These are phyloP conservation scores for Discostella stelligera DNA, from an alignment of 352 stramenopile genomes.

Conservation along the genomic window DNA sequence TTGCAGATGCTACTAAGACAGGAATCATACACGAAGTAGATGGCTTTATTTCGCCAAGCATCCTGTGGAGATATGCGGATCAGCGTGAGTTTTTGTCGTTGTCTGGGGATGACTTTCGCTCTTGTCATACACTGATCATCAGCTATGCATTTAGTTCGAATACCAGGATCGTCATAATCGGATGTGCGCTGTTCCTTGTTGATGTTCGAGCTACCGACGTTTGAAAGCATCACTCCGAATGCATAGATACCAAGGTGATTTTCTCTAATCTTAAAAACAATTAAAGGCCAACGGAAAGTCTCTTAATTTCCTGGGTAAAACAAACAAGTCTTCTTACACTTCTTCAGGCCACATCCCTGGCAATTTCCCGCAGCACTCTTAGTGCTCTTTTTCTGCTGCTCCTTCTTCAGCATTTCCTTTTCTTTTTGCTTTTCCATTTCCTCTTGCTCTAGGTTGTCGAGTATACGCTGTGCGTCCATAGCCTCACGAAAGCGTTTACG, in stretches of 20 bases:
- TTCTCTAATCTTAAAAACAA: too few species aligned
- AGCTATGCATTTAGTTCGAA: slow-evolving; percentile 10
- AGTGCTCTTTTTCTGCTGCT: slow-evolving; percentile 67
- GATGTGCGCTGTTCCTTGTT: neutral
- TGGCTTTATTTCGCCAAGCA: slow-evolving; percentile 64
- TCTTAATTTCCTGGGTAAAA: slow-evolving; percentile 43
- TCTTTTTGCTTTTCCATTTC: slow-evolving; percentile 65
- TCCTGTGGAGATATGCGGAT: slow-evolving; percentile 78
- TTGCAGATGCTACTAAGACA: slow-evolving; percentile 40
- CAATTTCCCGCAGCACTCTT: slow-evolving; percentile 73
- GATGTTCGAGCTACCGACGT: neutral
- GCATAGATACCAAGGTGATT: neutral
- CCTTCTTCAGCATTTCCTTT: slow-evolving; percentile 69
- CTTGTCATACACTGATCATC: neutral
- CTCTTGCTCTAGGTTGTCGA: slow-evolving; percentile 69
- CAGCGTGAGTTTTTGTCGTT: slow-evolving; percentile 44
- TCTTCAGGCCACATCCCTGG: slow-evolving; percentile 81
- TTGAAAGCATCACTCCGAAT: neutral
- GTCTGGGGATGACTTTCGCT: neutral
- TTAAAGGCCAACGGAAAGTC: neutral
- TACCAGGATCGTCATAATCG: slow-evolving; percentile 21
- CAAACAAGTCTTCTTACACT: slow-evolving; percentile 80
- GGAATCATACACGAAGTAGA: slow-evolving; percentile 77
- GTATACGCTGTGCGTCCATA: slow-evolving; percentile 78
- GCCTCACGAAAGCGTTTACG: slow-evolving; percentile 76